phyloP scores from a whole-genome alignment of 2,329 filamentous ascomycete genomes.

The Stagonosporopsis cucurbitacearum region DNA sequence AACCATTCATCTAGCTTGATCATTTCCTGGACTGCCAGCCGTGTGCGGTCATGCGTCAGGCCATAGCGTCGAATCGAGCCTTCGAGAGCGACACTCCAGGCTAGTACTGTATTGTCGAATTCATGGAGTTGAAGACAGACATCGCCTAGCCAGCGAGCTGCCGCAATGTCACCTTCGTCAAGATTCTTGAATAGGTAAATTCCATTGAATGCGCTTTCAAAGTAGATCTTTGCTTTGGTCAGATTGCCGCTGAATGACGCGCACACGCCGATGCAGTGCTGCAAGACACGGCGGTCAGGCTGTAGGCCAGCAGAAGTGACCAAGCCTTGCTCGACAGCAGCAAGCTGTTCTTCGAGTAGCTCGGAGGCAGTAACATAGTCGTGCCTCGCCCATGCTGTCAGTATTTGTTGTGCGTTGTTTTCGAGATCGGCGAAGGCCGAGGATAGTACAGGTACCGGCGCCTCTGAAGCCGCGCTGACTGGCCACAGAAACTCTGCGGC shows the following conservation, averaged over 20 bases:
- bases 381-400: conserved; percentile 2
- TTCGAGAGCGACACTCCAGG: conserved; percentile 39
- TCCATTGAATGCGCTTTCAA: conserved; percentile 36
- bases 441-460: background rate
- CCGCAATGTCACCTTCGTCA: conserved; percentile 44
- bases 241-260: conserved; percentile 39
- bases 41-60: conserved; percentile 20
- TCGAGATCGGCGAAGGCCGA: background rate
- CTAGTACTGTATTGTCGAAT: conserved; percentile 35
- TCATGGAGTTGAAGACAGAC: conserved; percentile 40
- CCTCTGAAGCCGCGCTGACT: background rate
- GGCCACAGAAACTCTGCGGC: background rate
- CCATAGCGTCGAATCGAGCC: conserved; percentile 31
- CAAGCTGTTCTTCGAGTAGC: conserved; percentile 34
- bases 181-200: conserved; percentile 29
- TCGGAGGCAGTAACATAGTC: conserved; percentile 30
- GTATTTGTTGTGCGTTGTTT: background rate
- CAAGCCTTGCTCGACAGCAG: conserved; percentile 35
- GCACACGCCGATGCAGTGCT: conserved; percentile 38
- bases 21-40: conserved; percentile 29
- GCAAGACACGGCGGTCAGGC: conserved; percentile 36
- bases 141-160: conserved; percentile 44
- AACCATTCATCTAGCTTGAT: conserved; percentile 30
- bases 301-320: conserved; percentile 25
- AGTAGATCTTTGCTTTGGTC: conserved; percentile 35